These are phyloP conservation scores for Apostasia ramifera DNA, from an alignment of 106 monocot species.

Conservation along the genomic window DNA sequence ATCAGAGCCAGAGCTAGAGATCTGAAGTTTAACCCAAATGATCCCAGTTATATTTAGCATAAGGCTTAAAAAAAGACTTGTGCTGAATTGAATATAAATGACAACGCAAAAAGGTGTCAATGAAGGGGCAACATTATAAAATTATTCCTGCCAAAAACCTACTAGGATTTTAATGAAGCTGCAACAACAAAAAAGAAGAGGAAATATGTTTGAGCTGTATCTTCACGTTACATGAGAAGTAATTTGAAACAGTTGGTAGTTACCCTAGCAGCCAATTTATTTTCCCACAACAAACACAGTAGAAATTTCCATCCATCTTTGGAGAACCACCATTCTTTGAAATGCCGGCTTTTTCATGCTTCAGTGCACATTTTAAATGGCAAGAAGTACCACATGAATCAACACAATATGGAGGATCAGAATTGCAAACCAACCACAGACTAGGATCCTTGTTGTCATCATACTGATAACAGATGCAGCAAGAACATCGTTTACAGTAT, in stretches of 20 bases:
- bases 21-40: too few species aligned
- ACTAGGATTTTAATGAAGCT: too few species aligned
- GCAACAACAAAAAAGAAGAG: too few species aligned
- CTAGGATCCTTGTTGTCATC: conserved; percentile 99
- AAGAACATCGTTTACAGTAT: conserved; percentile 89
- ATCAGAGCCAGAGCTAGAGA: too few species aligned
- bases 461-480: conserved; percentile 79
- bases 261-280: conserved; percentile 77
- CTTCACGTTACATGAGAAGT: neutral
- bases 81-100: too few species aligned
- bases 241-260: conserved; percentile 5
- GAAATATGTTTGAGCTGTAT: too few species aligned
- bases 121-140: too few species aligned
- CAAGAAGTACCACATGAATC: conserved; percentile 50
- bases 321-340: conserved; percentile 33
- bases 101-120: too few species aligned
- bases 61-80: too few species aligned
- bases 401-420: conserved; percentile 42
- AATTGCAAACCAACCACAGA: conserved; percentile 86
- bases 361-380: conserved; percentile 85
- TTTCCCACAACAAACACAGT: conserved; percentile 87
- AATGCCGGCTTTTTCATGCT: conserved; percentile 68
- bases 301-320: conserved; percentile 82
- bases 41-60: too few species aligned
- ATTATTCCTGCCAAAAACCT: too few species aligned